Evolutionary conservation across 176 grass and related monocot genomes (phyloP).

Genomic region (Rhynchospora pubera): DNA sequence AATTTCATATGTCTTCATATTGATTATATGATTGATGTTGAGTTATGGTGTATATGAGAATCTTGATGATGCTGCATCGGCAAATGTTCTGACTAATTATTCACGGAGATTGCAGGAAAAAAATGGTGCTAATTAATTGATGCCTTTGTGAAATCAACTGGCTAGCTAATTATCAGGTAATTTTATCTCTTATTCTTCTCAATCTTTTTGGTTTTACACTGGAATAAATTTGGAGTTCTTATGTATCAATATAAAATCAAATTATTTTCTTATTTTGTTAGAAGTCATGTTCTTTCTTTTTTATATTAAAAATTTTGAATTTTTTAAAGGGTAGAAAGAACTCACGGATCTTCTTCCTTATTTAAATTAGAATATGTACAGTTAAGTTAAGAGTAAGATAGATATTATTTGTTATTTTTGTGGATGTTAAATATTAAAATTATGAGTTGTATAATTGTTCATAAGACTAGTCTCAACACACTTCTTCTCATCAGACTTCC

Average conservation of each 20-base stretch:
- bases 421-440: no score
- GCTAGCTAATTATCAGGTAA: neutral
- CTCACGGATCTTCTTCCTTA: no score
- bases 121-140: neutral
- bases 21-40: neutral
- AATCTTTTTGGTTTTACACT: neutral
- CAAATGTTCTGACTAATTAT: slow-evolving; percentile 37
- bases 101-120: neutral
- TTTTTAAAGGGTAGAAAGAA: neutral
- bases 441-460: no score
- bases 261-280: neutral
- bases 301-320: neutral
- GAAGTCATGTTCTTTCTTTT: neutral
- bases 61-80: slow-evolving; percentile 99
- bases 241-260: neutral
- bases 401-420: no score
- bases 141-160: neutral
- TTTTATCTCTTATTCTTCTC: neutral
- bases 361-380: no score
- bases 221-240: neutral
- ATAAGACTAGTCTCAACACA: no score
- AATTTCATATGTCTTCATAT: neutral
- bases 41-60: slow-evolving; percentile 42
- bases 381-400: no score
- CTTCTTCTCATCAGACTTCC: no score